Evolutionary conservation across 78 protist species (phyloP), one percentile per base, ranked within the genome.

Genomic region (Emiliania huxleyi): DNA sequence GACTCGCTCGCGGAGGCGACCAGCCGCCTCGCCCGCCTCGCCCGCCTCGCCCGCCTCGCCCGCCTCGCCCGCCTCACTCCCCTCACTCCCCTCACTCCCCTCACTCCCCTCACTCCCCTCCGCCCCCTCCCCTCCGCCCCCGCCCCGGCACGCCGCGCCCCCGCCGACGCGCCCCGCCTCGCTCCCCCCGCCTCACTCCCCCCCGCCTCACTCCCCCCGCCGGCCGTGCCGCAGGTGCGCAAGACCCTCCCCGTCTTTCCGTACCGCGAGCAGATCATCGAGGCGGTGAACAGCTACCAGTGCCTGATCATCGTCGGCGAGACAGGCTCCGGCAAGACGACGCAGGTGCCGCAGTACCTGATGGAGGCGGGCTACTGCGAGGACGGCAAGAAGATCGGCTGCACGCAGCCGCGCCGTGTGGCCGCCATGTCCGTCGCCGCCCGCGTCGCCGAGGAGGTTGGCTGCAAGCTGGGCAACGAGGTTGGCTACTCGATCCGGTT

Each of bases 281-380:
- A 77, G 33, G 95, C 95, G 40, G 69, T 97, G 22, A 90, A 90
- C 48, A 89, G 87, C 71, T 35, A 93, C 48, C 93, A 75, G 37
- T 0, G 0, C 45, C 87, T 91, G n/a, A 4, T 92, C 19, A 33
- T 96, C 45, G 42, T 97, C 19, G 98, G 98, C 15, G 98, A 96
- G 93, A 98, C 99, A 2, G 99, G 98, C 35, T 93, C 95, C 5
- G 98, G 99, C 43, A 97, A 97, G 93, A 96, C 98, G 18, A 99
- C 99, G 56, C 95, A 93, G 94, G 2, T 93, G 37, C 18, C 93
- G 43, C 94, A 93, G 88, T 93, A 91, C 44, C 56, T 55, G 42
- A 48, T 49, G 21, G 94, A 93, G 48, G 81, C n/a, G 23, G 92
- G 87, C 33, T 73, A 37, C 49, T 2, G 25, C 35, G 0, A 8